Percentiles rank a stretch among this genome's conserved stretches.
Conservation (phyloP, 176 grass and related monocot genomes). For the Oryza punctata region DNA sequence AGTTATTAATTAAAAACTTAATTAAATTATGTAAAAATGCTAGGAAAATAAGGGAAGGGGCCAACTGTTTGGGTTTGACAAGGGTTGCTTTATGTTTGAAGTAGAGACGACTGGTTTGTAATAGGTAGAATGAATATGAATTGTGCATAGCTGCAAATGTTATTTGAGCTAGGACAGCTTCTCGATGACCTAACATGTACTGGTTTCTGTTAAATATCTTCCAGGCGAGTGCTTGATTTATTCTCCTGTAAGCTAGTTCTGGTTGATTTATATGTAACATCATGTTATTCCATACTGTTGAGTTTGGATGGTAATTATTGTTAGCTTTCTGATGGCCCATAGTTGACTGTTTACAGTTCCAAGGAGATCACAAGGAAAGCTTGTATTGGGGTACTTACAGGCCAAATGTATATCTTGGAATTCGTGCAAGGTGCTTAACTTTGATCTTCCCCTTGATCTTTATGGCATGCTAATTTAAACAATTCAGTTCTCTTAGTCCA, state of each 20-base stretch:
- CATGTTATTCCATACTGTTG: background rate
- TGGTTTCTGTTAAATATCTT: conserved; percentile 9
- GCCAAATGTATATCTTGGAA: conserved; percentile 89
- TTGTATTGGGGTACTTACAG: conserved; percentile 97
- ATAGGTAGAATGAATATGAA: background rate
- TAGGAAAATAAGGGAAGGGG: conserved; percentile 2
- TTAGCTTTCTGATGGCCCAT: conserved; percentile 38
- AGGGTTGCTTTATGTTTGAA: background rate
- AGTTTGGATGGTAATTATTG: conserved; percentile 17
- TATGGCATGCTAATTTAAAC: conserved; percentile 25
- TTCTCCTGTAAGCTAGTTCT: background rate
- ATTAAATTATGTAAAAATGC: background rate
- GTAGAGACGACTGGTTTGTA: background rate
- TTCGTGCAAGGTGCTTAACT: conserved; percentile 78
- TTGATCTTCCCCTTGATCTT: background rate
- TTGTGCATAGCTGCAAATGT: background rate
- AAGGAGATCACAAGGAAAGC: conserved; percentile 83
- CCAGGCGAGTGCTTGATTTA: too few relatives aligned
- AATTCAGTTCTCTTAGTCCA: conserved; percentile 26
- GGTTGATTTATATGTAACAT: conserved; percentile 6
- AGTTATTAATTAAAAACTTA: background rate
- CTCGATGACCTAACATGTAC: background rate
- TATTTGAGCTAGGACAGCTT: background rate
- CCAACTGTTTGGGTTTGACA: background rate
- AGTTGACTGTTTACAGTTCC: conserved; percentile 68